Base-by-base conservation (phyloP, 768 basidiomycete species). In the Hysterangium stoloniferum region DNA sequence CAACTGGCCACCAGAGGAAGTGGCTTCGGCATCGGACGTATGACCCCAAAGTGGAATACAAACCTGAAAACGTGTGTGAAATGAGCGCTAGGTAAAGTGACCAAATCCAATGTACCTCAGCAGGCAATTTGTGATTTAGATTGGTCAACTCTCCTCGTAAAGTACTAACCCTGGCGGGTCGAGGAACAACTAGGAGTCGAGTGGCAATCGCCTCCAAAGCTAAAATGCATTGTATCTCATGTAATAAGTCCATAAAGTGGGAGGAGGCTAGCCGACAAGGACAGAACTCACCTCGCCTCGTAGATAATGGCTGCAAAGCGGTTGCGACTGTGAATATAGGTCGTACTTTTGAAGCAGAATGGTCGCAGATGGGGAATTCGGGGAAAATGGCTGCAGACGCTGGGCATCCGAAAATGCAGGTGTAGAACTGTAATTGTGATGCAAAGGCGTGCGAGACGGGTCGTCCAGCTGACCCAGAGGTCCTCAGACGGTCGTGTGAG, bases 81-180 rank as follows among this genome's bases (percentile, higher is more conserved):
- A 47, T 20, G 4, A 22, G 38, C 19, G 36, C 32, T 17, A 20
- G 48, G n/a, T 6, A 42, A 13, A 22, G 13, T 46, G 15, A 32
- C 5, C 11, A 15, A n/a, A 25, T 6, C 36, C 20, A 59, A 61
- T 64, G 63, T 66, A 90, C 94, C 75, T 98, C 96, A 2, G 96
- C 90, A 12, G 96, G 96, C 27, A 99, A 77, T 63, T 86, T 89
- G 62, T 99, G 95, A 61, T 99, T 99, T 48, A 99, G 70, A 15
- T 85, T 84, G 4, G 96, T 99, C 58, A 99, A 68, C 64, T 98
- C 96, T 28, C 96, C 96, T 62, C 96, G 74, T 37, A 99, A 70
- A n/a, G 96, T 94, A 64, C 92, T 95, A 35, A 98, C 85, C 33
- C 95, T 82, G 11, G 96, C 96, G 38, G 87, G 92, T 61, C 86